Evolutionary conservation across 495 filamentous ascomycete species (phyloP), one percentile per base, ranked within the genome.

Genomic region (Podospora pseudoanserina): DNA sequence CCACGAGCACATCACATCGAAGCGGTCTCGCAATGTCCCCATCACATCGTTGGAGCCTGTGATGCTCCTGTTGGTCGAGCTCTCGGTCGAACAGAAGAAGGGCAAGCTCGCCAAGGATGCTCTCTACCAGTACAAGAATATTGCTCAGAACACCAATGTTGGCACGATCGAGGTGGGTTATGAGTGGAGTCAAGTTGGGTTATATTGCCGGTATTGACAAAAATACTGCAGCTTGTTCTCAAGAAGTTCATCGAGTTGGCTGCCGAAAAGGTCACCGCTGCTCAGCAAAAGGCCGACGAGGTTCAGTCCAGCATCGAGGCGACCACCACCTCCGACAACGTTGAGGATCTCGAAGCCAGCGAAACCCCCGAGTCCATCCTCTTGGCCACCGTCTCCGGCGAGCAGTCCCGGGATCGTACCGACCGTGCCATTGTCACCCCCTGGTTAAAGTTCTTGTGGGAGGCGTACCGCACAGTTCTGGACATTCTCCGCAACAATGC

Each of bases 401-500:
- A 99, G 79, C 95, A 98, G 80, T 96, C 94, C 54, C 90, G 90
- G 69, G 95, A 99, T 79, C 91, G 95, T 67, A 99, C 95, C 74
- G 95, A 98, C 82, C 89, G 95, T 73, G 95, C 95, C 71, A 94
- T 99, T 72, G 95, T 99, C 60, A 99, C 95, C 64, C 95, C 95
- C 60, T 99, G 96, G 95, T 87, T 99, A 71, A 99, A 99, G 83
- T 99, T 99, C 77, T 85, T 99, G 67, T 99, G 95, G 95, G 96
- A 99, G 82, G 97, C 95, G n/a, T 99, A 99, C 82, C 92, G 95
- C 53, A 99, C 95, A 64, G 95, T 99, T 53, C 86, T 99, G 72
- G 95, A 99, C 74, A 98, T 99, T 76, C 85, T 99, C 71, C 92
- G 97, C 82, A 99, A 99, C 86, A 99, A 99, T 85, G 96, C 95